These are phyloP conservation scores for Taiwanofungus camphoratus DNA, from an alignment of 1,284 basidiomycete genomes.

Conservation along the genomic window DNA sequence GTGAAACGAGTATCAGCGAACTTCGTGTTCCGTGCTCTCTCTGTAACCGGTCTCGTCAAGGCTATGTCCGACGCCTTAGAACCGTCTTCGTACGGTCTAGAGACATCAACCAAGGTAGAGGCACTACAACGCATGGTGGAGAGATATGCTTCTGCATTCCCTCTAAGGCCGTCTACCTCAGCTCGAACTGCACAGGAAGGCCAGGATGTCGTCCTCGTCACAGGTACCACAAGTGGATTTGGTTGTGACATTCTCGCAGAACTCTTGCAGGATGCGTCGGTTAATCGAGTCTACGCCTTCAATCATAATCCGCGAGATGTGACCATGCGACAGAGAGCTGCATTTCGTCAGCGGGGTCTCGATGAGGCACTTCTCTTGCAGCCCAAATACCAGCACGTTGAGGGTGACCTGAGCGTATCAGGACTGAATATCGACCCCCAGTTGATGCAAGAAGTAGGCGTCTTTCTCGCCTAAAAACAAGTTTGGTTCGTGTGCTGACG, in stretches of 20 bases:
- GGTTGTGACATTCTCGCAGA: conserved; percentile 15
- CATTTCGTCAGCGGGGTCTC: conserved; percentile 15
- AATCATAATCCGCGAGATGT: conserved; percentile 12
- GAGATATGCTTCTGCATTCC: conserved; percentile 8
- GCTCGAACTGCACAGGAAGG: not conserved
- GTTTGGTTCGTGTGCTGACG: too few relatives aligned
- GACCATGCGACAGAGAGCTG: conserved; percentile 14
- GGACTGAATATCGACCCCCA: too few relatives aligned
- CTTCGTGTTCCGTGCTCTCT: conserved; percentile 10
- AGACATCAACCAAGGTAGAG: not conserved
- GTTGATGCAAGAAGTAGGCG: too few relatives aligned
- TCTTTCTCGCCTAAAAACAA: too few relatives aligned
- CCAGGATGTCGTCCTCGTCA: conserved; percentile 13
- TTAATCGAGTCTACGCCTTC: conserved; percentile 16
- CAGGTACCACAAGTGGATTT: conserved; percentile 17
- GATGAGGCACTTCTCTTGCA: conserved; percentile 23
- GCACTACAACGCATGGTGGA: conserved; percentile 1
- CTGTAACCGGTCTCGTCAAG: too few relatives aligned
- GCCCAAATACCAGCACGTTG: conserved; percentile 27
- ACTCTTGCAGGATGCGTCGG: conserved; percentile 41
- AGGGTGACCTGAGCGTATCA: too few relatives aligned
- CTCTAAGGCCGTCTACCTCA: not conserved
- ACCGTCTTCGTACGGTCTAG: not conserved
- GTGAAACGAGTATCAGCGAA: conserved; percentile 23
- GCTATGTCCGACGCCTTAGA: not conserved